Conservation (phyloP, 2,329 filamentous ascomycete species). For the Pseudopyricularia javanii region DNA sequence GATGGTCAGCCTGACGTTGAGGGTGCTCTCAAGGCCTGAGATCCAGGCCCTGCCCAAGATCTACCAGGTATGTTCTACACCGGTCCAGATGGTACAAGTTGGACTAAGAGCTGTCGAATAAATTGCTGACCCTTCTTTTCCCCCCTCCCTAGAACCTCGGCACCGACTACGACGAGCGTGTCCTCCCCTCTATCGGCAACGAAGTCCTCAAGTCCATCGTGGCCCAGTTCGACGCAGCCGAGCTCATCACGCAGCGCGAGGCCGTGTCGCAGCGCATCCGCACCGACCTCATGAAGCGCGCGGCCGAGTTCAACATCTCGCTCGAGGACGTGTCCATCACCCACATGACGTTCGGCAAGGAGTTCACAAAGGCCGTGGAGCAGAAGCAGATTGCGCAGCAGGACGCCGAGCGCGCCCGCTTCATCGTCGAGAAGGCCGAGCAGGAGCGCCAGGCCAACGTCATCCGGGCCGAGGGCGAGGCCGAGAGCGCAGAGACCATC, state of each 20-base stretch:
- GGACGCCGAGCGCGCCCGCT: conserved; percentile 91
- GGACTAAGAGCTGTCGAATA: too few relatives aligned
- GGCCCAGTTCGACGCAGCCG: conserved; percentile 94
- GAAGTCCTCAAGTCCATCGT: conserved; percentile 98
- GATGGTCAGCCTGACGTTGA: conserved; percentile 97
- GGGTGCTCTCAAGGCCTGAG: conserved; percentile 88
- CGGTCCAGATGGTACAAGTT: too few relatives aligned
- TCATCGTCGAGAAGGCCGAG: conserved; percentile 97
- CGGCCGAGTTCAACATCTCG: conserved; percentile 95
- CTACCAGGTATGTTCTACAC: conserved; percentile 78
- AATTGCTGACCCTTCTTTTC: not conserved
- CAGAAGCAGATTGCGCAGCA: conserved; percentile 99
- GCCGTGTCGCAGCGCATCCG: conserved; percentile 93
- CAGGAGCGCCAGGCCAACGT: conserved; percentile 98
- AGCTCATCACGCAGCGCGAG: conserved; percentile 98
- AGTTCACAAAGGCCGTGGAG: conserved; percentile 97
- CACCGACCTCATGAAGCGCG: conserved; percentile 80
- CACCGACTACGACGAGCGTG: conserved; percentile 95
- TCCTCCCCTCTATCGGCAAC: conserved; percentile 96
- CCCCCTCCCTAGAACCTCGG: conserved; percentile 66
- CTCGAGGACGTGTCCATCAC: conserved; percentile 98
- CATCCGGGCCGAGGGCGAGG: conserved; percentile 95
- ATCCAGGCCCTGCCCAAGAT: conserved; percentile 91
- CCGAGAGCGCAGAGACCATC: conserved; percentile 92
- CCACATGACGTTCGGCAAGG: conserved; percentile 99